These are phyloP conservation scores for Wickerhamomyces sydowiorum DNA, from an alignment of 805 yeast species.

Conservation along the genomic window DNA sequence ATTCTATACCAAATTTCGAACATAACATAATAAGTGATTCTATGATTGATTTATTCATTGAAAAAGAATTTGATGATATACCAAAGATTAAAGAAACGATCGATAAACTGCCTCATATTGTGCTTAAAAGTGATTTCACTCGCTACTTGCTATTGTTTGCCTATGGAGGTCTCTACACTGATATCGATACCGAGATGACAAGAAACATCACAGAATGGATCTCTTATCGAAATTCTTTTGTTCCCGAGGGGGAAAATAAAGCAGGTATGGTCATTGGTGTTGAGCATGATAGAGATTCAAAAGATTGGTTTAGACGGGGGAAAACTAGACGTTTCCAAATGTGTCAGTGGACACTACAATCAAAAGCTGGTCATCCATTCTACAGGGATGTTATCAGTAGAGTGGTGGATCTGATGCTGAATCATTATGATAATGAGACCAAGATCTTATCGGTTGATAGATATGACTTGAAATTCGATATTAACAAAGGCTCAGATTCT, in stretches of 20 bases:
- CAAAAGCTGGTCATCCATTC: constrained; percentile 56
- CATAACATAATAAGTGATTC: neutral
- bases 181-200: too few species aligned
- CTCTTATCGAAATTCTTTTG: too few species aligned
- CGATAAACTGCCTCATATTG: constrained; percentile 23
- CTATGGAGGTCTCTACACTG: constrained; percentile 75
- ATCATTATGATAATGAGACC: constrained; percentile 27
- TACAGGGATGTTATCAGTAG: constrained; percentile 48
- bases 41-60: neutral
- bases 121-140: constrained; percentile 76
- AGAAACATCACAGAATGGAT: too few species aligned
- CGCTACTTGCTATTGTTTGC: constrained; percentile 69
- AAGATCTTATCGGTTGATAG: constrained; percentile 14
- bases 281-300: constrained; percentile 45
- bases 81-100: neutral
- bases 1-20: neutral
- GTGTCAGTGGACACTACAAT: constrained; percentile 56
- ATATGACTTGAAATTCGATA: constrained; percentile 24
- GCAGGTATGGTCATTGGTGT: constrained; percentile 50
- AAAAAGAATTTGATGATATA: neutral
- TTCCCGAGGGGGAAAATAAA: neutral
- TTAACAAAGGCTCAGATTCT: constrained; percentile 44
- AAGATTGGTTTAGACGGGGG: constrained; percentile 45
- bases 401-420: constrained; percentile 45
- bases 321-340: constrained; percentile 50